Base-by-base conservation (phyloP, 108 stramenopile genomes). In the Discostella stelligeroides region DNA sequence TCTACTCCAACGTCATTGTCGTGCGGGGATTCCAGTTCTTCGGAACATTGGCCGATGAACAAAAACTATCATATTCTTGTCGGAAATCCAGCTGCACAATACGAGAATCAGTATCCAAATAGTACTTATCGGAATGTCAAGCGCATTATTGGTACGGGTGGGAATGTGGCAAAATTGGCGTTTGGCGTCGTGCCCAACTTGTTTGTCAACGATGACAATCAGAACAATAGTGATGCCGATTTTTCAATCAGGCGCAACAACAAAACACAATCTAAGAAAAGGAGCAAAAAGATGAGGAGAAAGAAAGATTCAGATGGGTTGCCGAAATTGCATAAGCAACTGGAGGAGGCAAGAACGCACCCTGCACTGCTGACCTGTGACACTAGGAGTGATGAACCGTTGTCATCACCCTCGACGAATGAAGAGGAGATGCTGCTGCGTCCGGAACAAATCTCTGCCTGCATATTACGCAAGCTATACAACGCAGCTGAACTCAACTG, bases 371-470 rank as follows among this genome's bases (percentile, higher is more conserved):
- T 93, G 56, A 47, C 51, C 30, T 77, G 75, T 56, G 54, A 80
- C 21, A 18, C 45, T 8, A 14, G 2, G 4, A 27, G 23, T 34
- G 17, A n/a, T n/a, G 60, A 12, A 18, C 49, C 0, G 48, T 18
- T 67, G 27, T 25, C 37, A 20, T 61, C 7, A 43, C 1, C 11
- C 13, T 54, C 48, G 37, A 28, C 10, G 39, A 67, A 1, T 39
- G 38, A 34, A 51, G 45, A 29, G 8, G 27, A 11, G 13, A 65
- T 92, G 21, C 49, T 74, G 43, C 25, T 79, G 46, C 48, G 49
- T 10, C 96, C 97, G 3, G 94, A 92, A 77, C 77, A 80, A 7
- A 79, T 98, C 40, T 94, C 88, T 9, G 82, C 91, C 8, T 81
- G 88, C 47, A 76, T 98, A 27, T 54, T 98, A 18, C 75, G 83